Conservation (phyloP, 2,329 filamentous ascomycete genomes). For the Colletotrichum orbiculare region DNA sequence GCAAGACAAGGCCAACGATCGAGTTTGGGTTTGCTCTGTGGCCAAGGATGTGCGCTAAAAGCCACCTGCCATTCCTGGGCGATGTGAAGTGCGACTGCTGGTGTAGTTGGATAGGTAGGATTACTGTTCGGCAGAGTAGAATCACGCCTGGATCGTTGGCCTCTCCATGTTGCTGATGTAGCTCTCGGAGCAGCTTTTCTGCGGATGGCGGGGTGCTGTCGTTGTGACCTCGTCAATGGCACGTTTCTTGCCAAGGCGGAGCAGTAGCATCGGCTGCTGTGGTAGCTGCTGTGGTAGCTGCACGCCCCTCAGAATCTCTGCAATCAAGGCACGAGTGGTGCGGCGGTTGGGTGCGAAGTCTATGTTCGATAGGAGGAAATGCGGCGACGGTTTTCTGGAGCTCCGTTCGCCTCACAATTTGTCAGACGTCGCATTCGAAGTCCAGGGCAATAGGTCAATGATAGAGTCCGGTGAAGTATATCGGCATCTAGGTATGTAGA, state of each 20-base stretch:
- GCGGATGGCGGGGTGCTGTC: constrained; percentile 26
- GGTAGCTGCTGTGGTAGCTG: constrained; percentile 15
- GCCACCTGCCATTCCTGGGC: too few species aligned
- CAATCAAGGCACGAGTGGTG: constrained; percentile 19
- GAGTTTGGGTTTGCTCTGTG: too few species aligned
- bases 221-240: constrained; percentile 20
- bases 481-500: not conserved
- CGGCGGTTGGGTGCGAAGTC: constrained; percentile 12
- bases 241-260: constrained; percentile 15
- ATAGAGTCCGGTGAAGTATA: too few species aligned
- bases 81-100: too few species aligned
- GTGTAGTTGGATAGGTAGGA: not conserved
- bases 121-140: not conserved
- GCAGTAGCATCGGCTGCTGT: constrained; percentile 1
- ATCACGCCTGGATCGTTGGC: constrained; percentile 2
- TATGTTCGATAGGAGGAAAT: constrained; percentile 14
- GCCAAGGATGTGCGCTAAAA: too few species aligned
- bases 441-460: too few species aligned
- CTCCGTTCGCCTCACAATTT: constrained; percentile 26
- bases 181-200: constrained; percentile 29
- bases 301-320: constrained; percentile 31
- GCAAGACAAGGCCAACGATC: not conserved
- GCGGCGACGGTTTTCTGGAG: constrained; percentile 26
- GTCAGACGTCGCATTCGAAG: constrained; percentile 12
- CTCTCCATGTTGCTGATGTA: constrained; percentile 31